Base-by-base conservation (phyloP, 116 monocot genomes). In the Thalassia testudinum region DNA sequence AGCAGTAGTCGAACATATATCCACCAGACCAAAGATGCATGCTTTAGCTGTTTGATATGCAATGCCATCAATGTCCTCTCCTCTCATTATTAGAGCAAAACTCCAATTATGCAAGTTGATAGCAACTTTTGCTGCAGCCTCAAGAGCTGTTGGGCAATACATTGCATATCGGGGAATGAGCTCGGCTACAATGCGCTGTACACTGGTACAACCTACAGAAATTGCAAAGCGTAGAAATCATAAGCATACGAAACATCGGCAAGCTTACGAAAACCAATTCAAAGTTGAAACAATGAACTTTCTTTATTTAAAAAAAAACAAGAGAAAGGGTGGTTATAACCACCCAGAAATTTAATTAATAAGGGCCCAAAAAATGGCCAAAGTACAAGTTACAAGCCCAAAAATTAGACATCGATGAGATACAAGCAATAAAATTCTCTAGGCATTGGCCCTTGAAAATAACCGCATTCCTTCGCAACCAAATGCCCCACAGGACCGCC, bases 101-200 rank as follows among this genome's bases (percentile, higher is more conserved):
- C 72, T 88, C 81, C 81, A 82, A 75, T 82, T 89, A 29, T 97
- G 70, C 97, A 97, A 85, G 60, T 82, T 79, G 51, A 89, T 82
- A 34, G 79, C 72, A 29, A 89, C 89, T 53, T 82, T 78, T 20
- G 68, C 63, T 52, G 89, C 85, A 21, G 85, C 85, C 61, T 97
- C 97, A 49, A 97, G 72, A 53, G 97, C 88, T 63, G 89, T 85
- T 21, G 97, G 97, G 24, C 89, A 97, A 50, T 66, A 85, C 50
- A 72, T 65, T 8, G 81, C 81, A 81, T 87, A 93, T 10, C 70
- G 75, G 59, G 93, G 87, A 73, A 93, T 84, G 48, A 85, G 76
- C 52, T 88, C 85, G 22, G 82, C 72, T 63, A 82, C 77, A 62
- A 97, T 74, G 13, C 89, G 78, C 56, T 97, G 89, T 13, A 77